Evolutionary conservation across 208 protist species (phyloP).

Genomic region (Novymonas esmeraldas): DNA sequence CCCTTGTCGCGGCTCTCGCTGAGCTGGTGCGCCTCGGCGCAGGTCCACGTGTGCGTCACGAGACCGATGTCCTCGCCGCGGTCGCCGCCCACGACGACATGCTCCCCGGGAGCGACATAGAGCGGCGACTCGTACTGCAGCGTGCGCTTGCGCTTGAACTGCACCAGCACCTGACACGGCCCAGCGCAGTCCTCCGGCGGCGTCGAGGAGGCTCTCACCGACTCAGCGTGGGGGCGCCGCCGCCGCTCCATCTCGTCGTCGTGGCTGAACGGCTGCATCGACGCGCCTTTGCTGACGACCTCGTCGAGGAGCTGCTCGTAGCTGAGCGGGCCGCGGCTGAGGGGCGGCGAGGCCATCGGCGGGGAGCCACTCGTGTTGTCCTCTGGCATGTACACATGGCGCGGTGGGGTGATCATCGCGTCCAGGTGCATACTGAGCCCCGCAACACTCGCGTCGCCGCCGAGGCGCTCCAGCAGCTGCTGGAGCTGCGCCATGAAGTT

Average conservation of each 20-base stretch:
- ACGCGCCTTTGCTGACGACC: slow-evolving; percentile 25
- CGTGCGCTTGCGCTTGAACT: slow-evolving; percentile 89
- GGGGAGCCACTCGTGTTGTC: slow-evolving; percentile 51
- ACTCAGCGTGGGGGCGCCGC: slow-evolving; percentile 57
- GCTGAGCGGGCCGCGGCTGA: slow-evolving; percentile 47
- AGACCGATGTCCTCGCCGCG: slow-evolving; percentile 92
- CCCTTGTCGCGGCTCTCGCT: slow-evolving; percentile 47
- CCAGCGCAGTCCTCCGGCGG: slow-evolving; percentile 56
- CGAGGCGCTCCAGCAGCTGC: slow-evolving; percentile 49
- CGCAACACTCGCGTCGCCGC: slow-evolving; percentile 25
- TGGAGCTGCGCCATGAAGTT: slow-evolving; percentile 51
- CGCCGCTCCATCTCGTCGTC: slow-evolving; percentile 49
- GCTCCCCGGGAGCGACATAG: slow-evolving; percentile 84
- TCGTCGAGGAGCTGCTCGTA: slow-evolving; percentile 66
- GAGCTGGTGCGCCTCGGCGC: slow-evolving; percentile 24
- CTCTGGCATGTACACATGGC: slow-evolving; percentile 34
- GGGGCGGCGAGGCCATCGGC: slow-evolving; percentile 57
- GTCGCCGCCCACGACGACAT: slow-evolving; percentile 91
- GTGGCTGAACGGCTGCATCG: slow-evolving; percentile 28
- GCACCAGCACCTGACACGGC: slow-evolving; percentile 90
- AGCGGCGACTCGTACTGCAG: slow-evolving; percentile 82
- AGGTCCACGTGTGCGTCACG: slow-evolving; percentile 76
- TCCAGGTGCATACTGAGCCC: slow-evolving; percentile 21
- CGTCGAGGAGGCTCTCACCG: slow-evolving; percentile 40
- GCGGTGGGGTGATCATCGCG: slow-evolving; percentile 53